Evolutionary conservation across 176 grass and related monocot genomes (phyloP).

Genomic region (barley (Hordeum vulgare)): DNA sequence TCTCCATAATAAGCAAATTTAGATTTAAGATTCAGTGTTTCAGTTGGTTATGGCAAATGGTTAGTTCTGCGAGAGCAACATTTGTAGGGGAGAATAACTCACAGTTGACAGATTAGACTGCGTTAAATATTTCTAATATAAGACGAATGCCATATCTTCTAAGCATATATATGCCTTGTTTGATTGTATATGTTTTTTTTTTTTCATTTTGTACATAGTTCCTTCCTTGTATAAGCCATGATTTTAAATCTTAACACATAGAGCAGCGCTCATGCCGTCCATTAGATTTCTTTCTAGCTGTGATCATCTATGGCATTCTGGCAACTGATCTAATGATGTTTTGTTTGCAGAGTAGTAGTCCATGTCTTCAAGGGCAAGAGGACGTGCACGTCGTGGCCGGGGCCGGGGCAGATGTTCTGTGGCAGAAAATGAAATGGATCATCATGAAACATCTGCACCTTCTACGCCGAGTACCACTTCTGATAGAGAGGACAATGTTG

Average conservation of each 20-base stretch:
- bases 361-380: constrained; percentile 40
- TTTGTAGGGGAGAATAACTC: background rate
- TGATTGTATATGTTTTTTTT: background rate
- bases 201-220: background rate
- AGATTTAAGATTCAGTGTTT: background rate
- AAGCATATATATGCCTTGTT: background rate
- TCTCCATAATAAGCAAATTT: background rate
- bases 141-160: background rate
- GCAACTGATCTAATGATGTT: constrained; percentile 11
- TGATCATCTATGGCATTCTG: background rate
- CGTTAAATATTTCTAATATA: background rate
- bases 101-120: background rate
- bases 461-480: constrained; percentile 43
- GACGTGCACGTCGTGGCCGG: constrained; percentile 17
- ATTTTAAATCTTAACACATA: background rate
- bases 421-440: constrained; percentile 24
- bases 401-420: constrained; percentile 9
- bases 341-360: background rate
- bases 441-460: constrained; percentile 20
- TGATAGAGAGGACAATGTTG: constrained; percentile 31
- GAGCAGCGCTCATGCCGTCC: background rate
- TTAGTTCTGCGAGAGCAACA: background rate
- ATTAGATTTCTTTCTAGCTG: background rate
- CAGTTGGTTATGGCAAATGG: background rate
- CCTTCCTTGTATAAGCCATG: background rate